These are phyloP conservation scores for Pestalotiopsis sp. DNA, from an alignment of 2,329 filamentous ascomycete genomes.

Conservation along the genomic window DNA sequence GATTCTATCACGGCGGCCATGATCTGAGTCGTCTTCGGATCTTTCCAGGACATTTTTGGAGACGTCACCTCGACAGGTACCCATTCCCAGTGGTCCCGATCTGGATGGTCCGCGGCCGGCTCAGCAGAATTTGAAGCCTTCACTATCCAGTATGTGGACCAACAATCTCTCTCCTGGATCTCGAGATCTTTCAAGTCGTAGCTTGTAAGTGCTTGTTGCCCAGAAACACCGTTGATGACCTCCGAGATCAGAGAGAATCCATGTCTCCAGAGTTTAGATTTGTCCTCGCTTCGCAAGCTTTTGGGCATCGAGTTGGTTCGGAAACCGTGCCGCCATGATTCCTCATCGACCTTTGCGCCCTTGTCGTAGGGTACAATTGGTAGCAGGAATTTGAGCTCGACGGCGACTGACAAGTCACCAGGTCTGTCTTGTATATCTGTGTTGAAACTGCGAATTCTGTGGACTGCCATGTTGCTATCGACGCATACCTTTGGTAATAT, in stretches of 20 bases:
- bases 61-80: conserved; percentile 41
- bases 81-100: conserved; percentile 30
- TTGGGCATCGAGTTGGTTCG: not conserved
- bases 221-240: conserved; percentile 22
- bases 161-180: conserved; percentile 33
- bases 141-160: conserved; percentile 41
- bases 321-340: not conserved
- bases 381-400: conserved; percentile 15
- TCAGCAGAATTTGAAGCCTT: conserved; percentile 44
- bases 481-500: not conserved
- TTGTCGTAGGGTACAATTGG: conserved; percentile 6
- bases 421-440: not conserved
- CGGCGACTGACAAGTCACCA: conserved; percentile 11
- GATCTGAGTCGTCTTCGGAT: conserved; percentile 18
- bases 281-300: conserved; percentile 70
- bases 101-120: conserved; percentile 27
- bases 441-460: not conserved
- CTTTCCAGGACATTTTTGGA: conserved; percentile 33
- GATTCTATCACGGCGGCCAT: conserved; percentile 29
- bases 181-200: conserved; percentile 25
- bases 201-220: conserved; percentile 29
- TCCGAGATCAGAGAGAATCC: conserved; percentile 56
- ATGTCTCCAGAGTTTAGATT: conserved; percentile 89
- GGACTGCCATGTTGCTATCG: not conserved
- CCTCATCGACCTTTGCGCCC: not conserved